These are phyloP conservation scores for Sugiyamaella xylanicola DNA, from an alignment of 1,139 yeast species.

Conservation along the genomic window DNA sequence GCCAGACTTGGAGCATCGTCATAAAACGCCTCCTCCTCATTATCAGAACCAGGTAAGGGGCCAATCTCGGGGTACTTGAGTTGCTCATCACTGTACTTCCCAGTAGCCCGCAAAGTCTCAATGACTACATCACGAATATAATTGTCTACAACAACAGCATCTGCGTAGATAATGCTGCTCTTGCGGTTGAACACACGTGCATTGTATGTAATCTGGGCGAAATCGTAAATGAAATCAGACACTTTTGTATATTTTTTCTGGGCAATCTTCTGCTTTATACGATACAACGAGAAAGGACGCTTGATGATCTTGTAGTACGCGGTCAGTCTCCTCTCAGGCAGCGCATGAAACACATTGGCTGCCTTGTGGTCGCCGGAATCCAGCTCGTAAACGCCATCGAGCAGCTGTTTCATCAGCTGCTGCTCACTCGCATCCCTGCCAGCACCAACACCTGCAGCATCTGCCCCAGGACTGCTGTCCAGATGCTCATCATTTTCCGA, in stretches of 20 bases:
- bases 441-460: background rate
- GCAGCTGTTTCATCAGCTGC: conserved; percentile 22
- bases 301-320: conserved; percentile 53
- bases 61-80: conserved; percentile 69
- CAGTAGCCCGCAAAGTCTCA: conserved; percentile 53
- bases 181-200: conserved; percentile 81
- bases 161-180: conserved; percentile 64
- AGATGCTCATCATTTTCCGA: background rate
- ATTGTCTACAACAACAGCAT: conserved; percentile 70
- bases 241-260: conserved; percentile 57
- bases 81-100: conserved; percentile 45
- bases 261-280: conserved; percentile 52
- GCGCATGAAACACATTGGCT: conserved; percentile 48
- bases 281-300: conserved; percentile 51
- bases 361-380: conserved; percentile 38
- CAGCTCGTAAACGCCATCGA: conserved; percentile 41
- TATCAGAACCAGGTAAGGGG: conserved; percentile 57
- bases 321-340: conserved; percentile 48
- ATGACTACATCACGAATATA: conserved; percentile 55
- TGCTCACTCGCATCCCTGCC: background rate
- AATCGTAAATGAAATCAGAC: conserved; percentile 70
- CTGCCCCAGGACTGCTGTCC: background rate
- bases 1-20: conserved; percentile 37
- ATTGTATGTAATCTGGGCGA: conserved; percentile 86
- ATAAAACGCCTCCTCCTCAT: conserved; percentile 39